Conservation (phyloP, 2,329 filamentous ascomycete species). For the Mariannaea elegans region DNA sequence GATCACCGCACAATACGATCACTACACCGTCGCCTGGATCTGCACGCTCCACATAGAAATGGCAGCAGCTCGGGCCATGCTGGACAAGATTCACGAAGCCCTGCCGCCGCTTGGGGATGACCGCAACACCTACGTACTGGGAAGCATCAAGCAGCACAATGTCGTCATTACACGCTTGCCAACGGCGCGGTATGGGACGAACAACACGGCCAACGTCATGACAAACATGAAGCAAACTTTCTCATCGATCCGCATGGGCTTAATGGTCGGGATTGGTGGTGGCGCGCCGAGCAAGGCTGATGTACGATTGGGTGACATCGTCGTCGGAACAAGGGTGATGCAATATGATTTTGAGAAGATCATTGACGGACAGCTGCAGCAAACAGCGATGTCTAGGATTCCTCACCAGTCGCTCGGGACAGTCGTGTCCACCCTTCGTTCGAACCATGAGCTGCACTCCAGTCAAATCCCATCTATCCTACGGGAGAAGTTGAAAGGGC, state of each 20-base stretch:
- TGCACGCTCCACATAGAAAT: constrained; percentile 40
- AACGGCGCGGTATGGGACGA: constrained; percentile 27
- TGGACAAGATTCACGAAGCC: constrained; percentile 35
- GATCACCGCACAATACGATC: too few species aligned
- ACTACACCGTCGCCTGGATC: constrained; percentile 46
- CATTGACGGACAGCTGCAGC: not conserved
- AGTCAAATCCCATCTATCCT: too few species aligned
- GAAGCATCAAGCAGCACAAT: constrained; percentile 33
- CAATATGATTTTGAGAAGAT: constrained; percentile 39
- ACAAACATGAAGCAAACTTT: constrained; percentile 50
- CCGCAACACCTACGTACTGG: constrained; percentile 37
- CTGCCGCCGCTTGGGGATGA: constrained; percentile 21
- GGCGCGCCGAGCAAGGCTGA: constrained; percentile 27
- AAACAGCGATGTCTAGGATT: too few species aligned
- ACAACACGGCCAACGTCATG: constrained; percentile 36
- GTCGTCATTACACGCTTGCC: constrained; percentile 40
- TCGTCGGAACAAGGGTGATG: constrained; percentile 21
- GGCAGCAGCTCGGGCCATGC: constrained; percentile 38
- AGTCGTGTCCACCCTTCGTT: too few species aligned
- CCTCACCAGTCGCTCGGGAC: too few species aligned
- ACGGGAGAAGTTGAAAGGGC: too few species aligned
- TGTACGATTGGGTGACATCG: constrained; percentile 34
- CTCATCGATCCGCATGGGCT: constrained; percentile 25
- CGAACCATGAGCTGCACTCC: too few species aligned
- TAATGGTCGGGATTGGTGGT: constrained; percentile 39